Percentiles rank a stretch among this genome's conserved stretches.
These are phyloP conservation scores for Ceratobasidium sp. DNA, from an alignment of 1,284 basidiomycete species.

Conservation along the genomic window DNA sequence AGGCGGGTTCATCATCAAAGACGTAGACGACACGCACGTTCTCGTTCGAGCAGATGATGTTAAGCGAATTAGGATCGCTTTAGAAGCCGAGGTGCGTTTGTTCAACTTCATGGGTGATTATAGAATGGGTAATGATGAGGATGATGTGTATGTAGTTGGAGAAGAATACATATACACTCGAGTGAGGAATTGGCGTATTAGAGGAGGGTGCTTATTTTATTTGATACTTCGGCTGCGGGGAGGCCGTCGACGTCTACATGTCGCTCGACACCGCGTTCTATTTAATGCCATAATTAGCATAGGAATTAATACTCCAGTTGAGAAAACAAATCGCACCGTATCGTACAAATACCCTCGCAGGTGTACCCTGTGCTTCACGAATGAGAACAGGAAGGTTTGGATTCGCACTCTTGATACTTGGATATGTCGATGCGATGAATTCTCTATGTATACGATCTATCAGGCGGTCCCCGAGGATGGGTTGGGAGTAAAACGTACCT, in stretches of 20 bases:
- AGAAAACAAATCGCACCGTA: slow-evolving; percentile 77
- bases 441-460: slow-evolving; percentile 64
- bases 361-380: slow-evolving; percentile 89
- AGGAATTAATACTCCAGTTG: not conserved
- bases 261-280: slow-evolving; percentile 83
- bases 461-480: not conserved
- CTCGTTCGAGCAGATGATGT: slow-evolving; percentile 86
- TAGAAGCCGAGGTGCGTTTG: slow-evolving; percentile 79
- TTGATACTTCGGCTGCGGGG: slow-evolving; percentile 76
- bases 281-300: not conserved
- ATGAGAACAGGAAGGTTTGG: slow-evolving; percentile 92
- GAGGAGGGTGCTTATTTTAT: slow-evolving; percentile 74
- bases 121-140: not conserved
- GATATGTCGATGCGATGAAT: slow-evolving; percentile 87
- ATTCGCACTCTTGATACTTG: slow-evolving; percentile 86
- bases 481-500: slow-evolving; percentile 71
- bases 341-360: slow-evolving; percentile 88
- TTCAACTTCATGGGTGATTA: not conserved
- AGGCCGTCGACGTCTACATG: slow-evolving; percentile 85
- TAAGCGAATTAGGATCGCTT: slow-evolving; percentile 74
- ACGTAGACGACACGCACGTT: slow-evolving; percentile 86
- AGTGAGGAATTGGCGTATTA: slow-evolving; percentile 36
- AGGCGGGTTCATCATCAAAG: slow-evolving; percentile 81
- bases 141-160: slow-evolving; percentile 49
- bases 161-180: slow-evolving; percentile 53